A percentile compares a stretch with the other conserved stretches of the same genome.
Conservation (phyloP, 768 basidiomycete species). For the Megacollybia marginata region DNA sequence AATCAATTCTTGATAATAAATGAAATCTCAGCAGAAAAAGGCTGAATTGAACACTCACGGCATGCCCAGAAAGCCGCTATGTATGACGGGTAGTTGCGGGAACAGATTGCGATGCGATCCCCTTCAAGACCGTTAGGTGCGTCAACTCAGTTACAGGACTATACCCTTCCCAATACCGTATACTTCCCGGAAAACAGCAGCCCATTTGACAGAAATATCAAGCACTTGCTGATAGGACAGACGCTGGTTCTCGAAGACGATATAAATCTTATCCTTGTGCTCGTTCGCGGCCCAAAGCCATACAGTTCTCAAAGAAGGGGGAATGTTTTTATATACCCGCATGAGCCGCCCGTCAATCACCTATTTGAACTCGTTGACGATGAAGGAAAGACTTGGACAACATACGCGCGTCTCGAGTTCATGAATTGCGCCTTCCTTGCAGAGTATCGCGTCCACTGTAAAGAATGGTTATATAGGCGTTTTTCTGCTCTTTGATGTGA, state of each 20-base stretch:
- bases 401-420: slow-evolving; percentile 2
- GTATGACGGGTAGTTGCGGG: slow-evolving; percentile 42
- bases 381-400: neutral
- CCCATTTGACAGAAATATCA: slow-evolving; percentile 26
- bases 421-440: neutral
- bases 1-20: slow-evolving; percentile 25
- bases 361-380: neutral
- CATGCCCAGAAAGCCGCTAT: slow-evolving; percentile 42
- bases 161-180: slow-evolving; percentile 44
- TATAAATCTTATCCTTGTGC: slow-evolving; percentile 32
- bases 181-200: slow-evolving; percentile 26
- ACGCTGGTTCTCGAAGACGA: slow-evolving; percentile 42
- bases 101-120: slow-evolving; percentile 38
- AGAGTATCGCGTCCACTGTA: neutral
- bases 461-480: too few species aligned
- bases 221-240: slow-evolving; percentile 34
- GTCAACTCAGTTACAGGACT: neutral
- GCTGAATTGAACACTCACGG: slow-evolving; percentile 19
- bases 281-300: slow-evolving; percentile 32
- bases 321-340: slow-evolving; percentile 46
- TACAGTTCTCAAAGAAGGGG: slow-evolving; percentile 39
- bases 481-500: too few species aligned
- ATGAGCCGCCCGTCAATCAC: slow-evolving; percentile 37
- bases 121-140: slow-evolving; percentile 12
- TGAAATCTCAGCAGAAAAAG: neutral